Evolutionary conservation across 345 rosid genomes (phyloP).

Genomic region (Noccaea caerulescens): DNA sequence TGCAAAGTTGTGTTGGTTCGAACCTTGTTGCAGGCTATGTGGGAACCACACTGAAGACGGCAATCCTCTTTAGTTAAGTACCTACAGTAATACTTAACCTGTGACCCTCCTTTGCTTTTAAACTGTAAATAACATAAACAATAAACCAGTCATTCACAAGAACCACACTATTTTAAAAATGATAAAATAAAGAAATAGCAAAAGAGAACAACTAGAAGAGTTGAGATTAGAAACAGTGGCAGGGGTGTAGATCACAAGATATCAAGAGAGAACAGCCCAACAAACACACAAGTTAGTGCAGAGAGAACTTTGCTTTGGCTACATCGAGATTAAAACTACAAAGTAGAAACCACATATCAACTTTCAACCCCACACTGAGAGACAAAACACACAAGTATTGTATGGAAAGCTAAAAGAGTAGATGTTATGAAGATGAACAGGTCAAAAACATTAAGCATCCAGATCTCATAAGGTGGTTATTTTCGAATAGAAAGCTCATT

Average conservation of each 20-base stretch:
- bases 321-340: constrained; percentile 6
- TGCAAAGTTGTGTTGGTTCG: constrained; percentile 24
- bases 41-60: constrained; percentile 79
- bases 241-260: constrained; percentile 11
- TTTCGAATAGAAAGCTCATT: background rate
- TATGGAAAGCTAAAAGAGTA: constrained; percentile 1
- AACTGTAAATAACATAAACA: constrained; percentile 56
- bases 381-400: constrained; percentile 10
- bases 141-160: constrained; percentile 28
- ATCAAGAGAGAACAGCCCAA: constrained; percentile 1
- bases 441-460: background rate
- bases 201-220: constrained; percentile 13
- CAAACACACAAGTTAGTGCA: constrained; percentile 1
- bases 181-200: constrained; percentile 1
- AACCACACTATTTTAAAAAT: background rate
- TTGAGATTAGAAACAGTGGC: constrained; percentile 22
- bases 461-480: constrained; percentile 2
- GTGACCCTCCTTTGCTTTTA: constrained; percentile 98
- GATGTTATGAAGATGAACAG: constrained; percentile 6
- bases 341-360: constrained; percentile 10
- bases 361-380: constrained; percentile 1
- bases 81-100: constrained; percentile 90
- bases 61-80: constrained; percentile 96
- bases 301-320: background rate
- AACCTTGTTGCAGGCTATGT: constrained; percentile 92